Base-by-base conservation (phyloP, 2,329 filamentous ascomycete species). In the Sarocladium brachiariae region DNA sequence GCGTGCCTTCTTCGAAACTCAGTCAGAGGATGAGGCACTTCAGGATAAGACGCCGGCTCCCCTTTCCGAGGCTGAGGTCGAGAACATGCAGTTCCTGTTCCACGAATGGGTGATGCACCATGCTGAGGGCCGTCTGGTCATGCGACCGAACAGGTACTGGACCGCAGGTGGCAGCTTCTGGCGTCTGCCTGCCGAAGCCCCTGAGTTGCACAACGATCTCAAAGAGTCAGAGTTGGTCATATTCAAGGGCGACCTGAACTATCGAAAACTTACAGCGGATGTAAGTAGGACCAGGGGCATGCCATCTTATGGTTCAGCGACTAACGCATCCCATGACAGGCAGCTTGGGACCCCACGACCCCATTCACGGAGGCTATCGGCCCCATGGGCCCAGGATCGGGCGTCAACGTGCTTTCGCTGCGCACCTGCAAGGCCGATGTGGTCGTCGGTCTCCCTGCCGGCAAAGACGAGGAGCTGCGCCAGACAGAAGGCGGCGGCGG, bases 181-280 rank as follows among this genome's bases (percentile, higher is more conserved):
- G 91, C 79, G 90, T 27, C 68, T 99, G 53, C 90, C 91, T 0
- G 67, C 73, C 13, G 75, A 81, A 21, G 87, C 83, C 1, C 78
- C 81, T 2, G 76, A 78, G 24, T 70, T 99, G 11, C 77, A 81
- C 49, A 77, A 87, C 6, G 92, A 97, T 62, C 70, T 99, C 51
- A 85, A 90, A 72, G 71, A 81, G 54, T 88, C 87, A 57, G 88
- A 96, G 65, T 74, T 99, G 16, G 89, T 96, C 11, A 83, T 99
- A 51, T 97, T 97, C 75, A 99, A 99, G 74, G 93, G 93, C 2
- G 93, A 99, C 64, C 66, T 99, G 58, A 99, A 99, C 71, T 99
- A 97, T 68, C 78, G 93, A 54, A 99, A 99, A 68, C 68, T 99
- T 57, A 90, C 86, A 25, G 87, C 82, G 46, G 93, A 99, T 74